Evolutionary conservation across 257 asterid genomes (phyloP), one percentile per base, ranked within the genome.

Genomic region (Knoxia roxburghii): DNA sequence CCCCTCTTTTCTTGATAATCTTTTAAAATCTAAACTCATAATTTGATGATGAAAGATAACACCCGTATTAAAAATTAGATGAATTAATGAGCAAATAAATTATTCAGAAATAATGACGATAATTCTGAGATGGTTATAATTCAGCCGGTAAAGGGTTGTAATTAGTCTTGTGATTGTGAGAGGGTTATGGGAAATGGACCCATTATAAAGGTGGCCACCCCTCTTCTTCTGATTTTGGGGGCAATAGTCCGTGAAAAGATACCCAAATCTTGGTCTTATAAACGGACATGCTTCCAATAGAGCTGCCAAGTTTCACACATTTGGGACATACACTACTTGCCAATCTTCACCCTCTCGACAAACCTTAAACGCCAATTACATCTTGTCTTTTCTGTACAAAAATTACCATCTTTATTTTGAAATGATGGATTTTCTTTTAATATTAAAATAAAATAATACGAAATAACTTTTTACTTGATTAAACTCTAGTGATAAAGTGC

Each of bases 221-320:
- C 61, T 26, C 52, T 4, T 71, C 71, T 52, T 26, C 52, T 4
- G 62, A 53, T 37, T 11, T 69, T 69, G 67, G 67, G 50, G 68
- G 18, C 18, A 7, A 20, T 32, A 21, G 40, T 15, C 67, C 46
- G 71, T 18, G 24, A 43, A 65, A 65, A 57, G 71, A 64, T 72
- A 57, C 71, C 61, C 61, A 56, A 56, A 72, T 72, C 67, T 37
- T 58, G 30, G 76, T 58, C 72, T 20, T 56, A 11, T 11, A 23
- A 48, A 14, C 68, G 40, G 68, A 49, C 62, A 57, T 72, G 72
- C 68, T 58, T 72, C 75, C 75, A 45, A 71, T 63, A 63, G n/a
- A 52, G 75, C 63, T 30, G 53, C 50, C 58, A 21, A 60, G 41
- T 69, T 51, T 61, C 69, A 27, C 56, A 40, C 62, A 2, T 48